Percentiles rank a stretch among this genome's conserved stretches.
phyloP scores from a whole-genome alignment of 2,329 filamentous ascomycete species.

The Ophiostoma sp. region DNA sequence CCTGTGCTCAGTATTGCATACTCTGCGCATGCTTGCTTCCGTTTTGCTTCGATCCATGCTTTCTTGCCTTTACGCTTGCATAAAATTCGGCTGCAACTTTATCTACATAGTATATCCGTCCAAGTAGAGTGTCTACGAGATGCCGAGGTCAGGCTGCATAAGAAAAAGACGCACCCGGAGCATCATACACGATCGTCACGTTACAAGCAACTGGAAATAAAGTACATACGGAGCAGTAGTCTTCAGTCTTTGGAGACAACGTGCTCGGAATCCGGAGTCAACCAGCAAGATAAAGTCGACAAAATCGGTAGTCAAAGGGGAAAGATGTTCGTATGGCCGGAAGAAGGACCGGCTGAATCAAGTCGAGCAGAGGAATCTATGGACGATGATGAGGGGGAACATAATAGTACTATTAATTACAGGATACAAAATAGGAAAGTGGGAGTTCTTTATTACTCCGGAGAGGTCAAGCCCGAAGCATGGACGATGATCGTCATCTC shows the following conservation, averaged over 20 bases:
- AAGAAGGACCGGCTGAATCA: neutral
- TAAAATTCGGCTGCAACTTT: neutral
- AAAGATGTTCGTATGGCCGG: neutral
- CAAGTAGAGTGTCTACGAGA: neutral
- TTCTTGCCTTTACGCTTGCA: neutral
- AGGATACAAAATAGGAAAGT: neutral
- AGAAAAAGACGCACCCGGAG: neutral
- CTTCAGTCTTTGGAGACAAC: neutral
- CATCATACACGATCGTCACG: neutral
- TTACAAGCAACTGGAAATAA: neutral
- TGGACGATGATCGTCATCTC: constrained; percentile 11
- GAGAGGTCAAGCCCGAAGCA: neutral
- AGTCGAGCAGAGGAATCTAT: neutral
- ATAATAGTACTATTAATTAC: neutral
- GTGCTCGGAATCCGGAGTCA: neutral
- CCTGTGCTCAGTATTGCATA: neutral
- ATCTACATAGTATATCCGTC: neutral
- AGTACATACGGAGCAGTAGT: no score
- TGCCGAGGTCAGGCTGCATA: neutral
- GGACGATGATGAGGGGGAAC: neutral
- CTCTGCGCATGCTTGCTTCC: neutral
- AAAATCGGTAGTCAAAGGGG: neutral
- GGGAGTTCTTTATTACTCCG: neutral
- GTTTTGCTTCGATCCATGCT: neutral
- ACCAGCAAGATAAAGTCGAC: neutral